Evolutionary conservation across 106 monocot species (phyloP), one percentile per base, ranked within the genome.

Genomic region (Allium cepa): DNA sequence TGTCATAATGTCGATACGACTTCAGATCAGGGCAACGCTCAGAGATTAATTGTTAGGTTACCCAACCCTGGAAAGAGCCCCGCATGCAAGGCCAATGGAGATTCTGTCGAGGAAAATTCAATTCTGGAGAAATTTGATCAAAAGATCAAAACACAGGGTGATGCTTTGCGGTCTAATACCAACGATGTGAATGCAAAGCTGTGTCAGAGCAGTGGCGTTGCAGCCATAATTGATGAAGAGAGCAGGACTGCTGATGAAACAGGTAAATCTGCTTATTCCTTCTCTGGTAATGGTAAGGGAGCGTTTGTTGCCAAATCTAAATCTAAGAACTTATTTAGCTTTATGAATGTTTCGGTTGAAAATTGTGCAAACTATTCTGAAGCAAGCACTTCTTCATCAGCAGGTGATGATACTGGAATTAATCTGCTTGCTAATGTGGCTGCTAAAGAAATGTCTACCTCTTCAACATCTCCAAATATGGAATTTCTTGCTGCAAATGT

Each of bases 401-500:
- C 59, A 62, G 86, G 70, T 9, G 85, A 86, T 71, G 83, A 83
- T 82, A 71, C 72, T 46, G 90, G 90, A 49, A 90, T 83, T 69
- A 85, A 77, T 67, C 63, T 80, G 60, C 87, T 86, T 69, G 81
- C 90, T 6, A 84, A 78, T 74, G 86, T 86, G 26, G 90, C 90
- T 78, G 62, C 83, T 79, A 84, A 77, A 57, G 84, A 91, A 79
- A 84, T 84, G 18, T 63, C 72, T 4, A 82, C 85, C 48, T 79
- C 82, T 46, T 67, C 57, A 59, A 70, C 45, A 58, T 81, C 64
- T 14, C 58, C 85, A 49, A 26, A 57, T 3, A 73, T 76, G 26
- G 71, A 82, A 15, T 57, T n/a, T 27, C 69, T 50, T 65, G 49
- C 61, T 58, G 68, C 66, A 50, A 66, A 76, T 28, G 57, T 57